Percentiles rank a stretch among this genome's conserved stretches.
phyloP scores from a whole-genome alignment of 2,329 filamentous ascomycete genomes.

The Tolypocladium ovalisporum region DNA sequence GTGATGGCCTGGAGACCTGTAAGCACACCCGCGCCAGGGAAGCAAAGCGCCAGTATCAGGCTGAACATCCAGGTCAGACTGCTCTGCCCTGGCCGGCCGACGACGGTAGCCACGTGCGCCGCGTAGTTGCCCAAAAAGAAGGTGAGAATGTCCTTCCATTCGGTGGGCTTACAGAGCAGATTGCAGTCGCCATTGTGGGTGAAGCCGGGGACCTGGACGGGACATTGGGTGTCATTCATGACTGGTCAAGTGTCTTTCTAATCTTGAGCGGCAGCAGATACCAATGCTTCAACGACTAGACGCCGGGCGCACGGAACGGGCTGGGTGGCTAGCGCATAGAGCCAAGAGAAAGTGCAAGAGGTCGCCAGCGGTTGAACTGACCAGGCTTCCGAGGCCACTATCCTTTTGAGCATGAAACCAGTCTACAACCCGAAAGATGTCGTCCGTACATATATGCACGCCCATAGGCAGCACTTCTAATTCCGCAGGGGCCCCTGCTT shows the following conservation, averaged over 20 bases:
- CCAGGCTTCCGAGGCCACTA: neutral
- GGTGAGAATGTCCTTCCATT: slow-evolving; percentile 1
- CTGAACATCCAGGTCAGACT: neutral
- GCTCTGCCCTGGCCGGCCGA: slow-evolving; percentile 2
- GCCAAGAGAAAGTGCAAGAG: neutral
- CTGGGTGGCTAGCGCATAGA: too few relatives aligned
- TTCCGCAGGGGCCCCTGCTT: neutral
- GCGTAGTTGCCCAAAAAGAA: slow-evolving; percentile 5
- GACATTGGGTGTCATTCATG: slow-evolving; percentile 1
- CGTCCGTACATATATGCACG: neutral
- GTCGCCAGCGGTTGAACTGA: neutral
- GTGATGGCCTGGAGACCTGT: slow-evolving; percentile 3
- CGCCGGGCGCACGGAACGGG: neutral
- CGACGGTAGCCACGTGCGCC: slow-evolving; percentile 2
- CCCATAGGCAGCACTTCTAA: neutral
- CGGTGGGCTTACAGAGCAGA: slow-evolving; percentile 2
- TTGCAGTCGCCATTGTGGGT: slow-evolving; percentile 5
- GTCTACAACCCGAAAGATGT: neutral
- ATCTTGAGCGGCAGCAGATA: too few relatives aligned
- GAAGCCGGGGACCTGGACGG: slow-evolving; percentile 1
- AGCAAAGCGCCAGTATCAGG: slow-evolving; percentile 1
- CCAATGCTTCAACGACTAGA: too few relatives aligned
- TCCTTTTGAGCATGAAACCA: neutral
- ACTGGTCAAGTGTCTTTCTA: neutral
- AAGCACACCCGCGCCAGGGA: slow-evolving; percentile 2